Base-by-base conservation (phyloP, 352 stramenopile genomes). In the Globisporangium nagaii region DNA sequence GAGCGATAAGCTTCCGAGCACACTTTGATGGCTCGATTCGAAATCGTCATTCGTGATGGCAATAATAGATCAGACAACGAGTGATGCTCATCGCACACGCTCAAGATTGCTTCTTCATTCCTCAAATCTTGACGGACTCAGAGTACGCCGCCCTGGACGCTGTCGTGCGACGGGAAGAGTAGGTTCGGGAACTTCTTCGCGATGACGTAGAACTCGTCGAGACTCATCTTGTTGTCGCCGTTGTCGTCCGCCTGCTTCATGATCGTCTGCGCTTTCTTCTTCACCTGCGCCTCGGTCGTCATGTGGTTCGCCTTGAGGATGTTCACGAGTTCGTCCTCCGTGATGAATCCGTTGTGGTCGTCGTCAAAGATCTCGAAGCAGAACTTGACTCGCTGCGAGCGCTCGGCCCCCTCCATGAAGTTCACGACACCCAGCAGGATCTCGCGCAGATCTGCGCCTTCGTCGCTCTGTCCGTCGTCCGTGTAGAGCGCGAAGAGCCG, bases 291-390 rank as follows among this genome's bases (percentile, higher is more conserved):
- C 25, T 73, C 67, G 4, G 77, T 74, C 2, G 77, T 86, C 69
- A 97, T 73, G 66, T 97, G 87, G 49, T 95, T 97, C 3, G 84
- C 89, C 50, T 87, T 90, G 53, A 98, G 71, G 41, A 98, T 96
- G 34, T 92, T 86, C 13, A 95, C 66, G 19, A 98, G 80, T 65
- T 98, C 90, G 35, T 90, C 74, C 49, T 93, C 70, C 0, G 84
- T 93, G 61, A 97, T 87, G 56, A 92, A 96, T 20, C 82, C 82
- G 43, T 92, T 95, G 70, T 90, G 79, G 62, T 98, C 93, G 50
- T 96, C 88, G 60, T 98, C 93, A 51, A 96, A 98, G 47, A 98
- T 87, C 22, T 96, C 88, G 61, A 98, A 98, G 57, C 87, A 93
- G 52, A 98, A 96, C 52, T 90, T 86, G 22, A 96, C 91, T 15